These are phyloP conservation scores for Aspergillus aculeatus DNA, from an alignment of 2,329 filamentous ascomycete genomes.

Conservation along the genomic window DNA sequence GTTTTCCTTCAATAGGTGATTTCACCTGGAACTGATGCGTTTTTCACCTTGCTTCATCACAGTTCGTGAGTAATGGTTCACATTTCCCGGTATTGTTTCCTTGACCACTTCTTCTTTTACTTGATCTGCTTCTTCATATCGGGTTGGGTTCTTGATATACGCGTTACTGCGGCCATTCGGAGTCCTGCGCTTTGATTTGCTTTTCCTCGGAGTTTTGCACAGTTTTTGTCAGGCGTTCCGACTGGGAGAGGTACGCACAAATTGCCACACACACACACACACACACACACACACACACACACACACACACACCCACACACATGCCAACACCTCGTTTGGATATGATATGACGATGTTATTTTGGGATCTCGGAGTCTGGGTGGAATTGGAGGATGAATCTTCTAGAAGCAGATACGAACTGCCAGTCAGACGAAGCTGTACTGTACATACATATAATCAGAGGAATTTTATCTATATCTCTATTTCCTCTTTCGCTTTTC, in stretches of 20 bases:
- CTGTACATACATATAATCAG: conserved; percentile 26
- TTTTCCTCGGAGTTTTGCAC: conserved; percentile 1
- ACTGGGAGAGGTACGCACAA: conserved; percentile 15
- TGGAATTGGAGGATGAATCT: conserved; percentile 6
- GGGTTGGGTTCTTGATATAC: not conserved
- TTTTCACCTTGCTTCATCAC: not conserved
- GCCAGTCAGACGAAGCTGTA: conserved; percentile 17
- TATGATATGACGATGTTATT: conserved; percentile 16
- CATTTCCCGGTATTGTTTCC: conserved; percentile 13
- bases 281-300: not conserved
- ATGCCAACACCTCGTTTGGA: conserved; percentile 20
- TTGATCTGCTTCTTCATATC: conserved; percentile 4
- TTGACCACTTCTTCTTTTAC: conserved; percentile 9
- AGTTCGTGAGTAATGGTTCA: not conserved
- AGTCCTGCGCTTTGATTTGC: not conserved
- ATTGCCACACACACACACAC: conserved; percentile 16
- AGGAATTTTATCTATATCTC: conserved; percentile 5
- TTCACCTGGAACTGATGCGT: not conserved
- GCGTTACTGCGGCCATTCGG: not conserved
- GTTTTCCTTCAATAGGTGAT: not conserved
- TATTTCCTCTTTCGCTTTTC: conserved; percentile 1
- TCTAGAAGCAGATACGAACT: conserved; percentile 21
- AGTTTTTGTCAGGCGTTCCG: conserved; percentile 15
- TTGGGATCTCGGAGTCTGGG: conserved; percentile 23
- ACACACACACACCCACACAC: conserved; percentile 7